A percentile compares a stretch with the other conserved stretches of the same genome.
Evolutionary conservation across 1,284 basidiomycete species (phyloP).

Genomic region (Ustilago tritici): DNA sequence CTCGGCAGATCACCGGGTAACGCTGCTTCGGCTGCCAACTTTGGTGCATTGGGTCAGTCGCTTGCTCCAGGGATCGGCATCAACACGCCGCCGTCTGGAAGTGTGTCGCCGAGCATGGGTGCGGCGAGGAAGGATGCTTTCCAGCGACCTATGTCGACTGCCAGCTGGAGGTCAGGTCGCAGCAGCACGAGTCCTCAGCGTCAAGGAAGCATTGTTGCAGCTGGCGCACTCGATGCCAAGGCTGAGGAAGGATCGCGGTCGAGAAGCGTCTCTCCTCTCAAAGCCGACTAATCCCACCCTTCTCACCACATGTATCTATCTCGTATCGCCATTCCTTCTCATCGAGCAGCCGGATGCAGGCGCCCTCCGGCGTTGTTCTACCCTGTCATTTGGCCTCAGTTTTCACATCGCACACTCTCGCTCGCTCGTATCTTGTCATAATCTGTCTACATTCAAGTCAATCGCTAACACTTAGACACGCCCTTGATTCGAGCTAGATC

Average conservation of each 20-base stretch:
- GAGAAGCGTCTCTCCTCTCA: constrained; percentile 29
- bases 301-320: background rate
- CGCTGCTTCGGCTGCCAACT: background rate
- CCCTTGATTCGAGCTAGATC: constrained; percentile 15
- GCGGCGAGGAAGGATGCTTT: constrained; percentile 12
- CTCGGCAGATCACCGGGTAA: constrained; percentile 3
- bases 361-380: background rate
- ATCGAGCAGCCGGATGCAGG: background rate
- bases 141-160: constrained; percentile 5
- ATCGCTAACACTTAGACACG: background rate
- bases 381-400: background rate
- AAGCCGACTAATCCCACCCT: constrained; percentile 4
- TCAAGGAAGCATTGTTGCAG: background rate
- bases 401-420: background rate
- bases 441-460: constrained; percentile 2
- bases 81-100: background rate
- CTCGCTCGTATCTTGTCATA: constrained; percentile 3
- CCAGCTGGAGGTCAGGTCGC: constrained; percentile 22
- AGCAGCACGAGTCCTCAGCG: constrained; percentile 22
- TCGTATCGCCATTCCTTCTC: background rate
- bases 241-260: background rate
- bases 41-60: constrained; percentile 33
- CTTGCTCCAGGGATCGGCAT: constrained; percentile 21
- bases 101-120: constrained; percentile 12
- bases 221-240: background rate